phyloP scores from a whole-genome alignment of 768 basidiomycete genomes.

The Lactarius psammicola region DNA sequence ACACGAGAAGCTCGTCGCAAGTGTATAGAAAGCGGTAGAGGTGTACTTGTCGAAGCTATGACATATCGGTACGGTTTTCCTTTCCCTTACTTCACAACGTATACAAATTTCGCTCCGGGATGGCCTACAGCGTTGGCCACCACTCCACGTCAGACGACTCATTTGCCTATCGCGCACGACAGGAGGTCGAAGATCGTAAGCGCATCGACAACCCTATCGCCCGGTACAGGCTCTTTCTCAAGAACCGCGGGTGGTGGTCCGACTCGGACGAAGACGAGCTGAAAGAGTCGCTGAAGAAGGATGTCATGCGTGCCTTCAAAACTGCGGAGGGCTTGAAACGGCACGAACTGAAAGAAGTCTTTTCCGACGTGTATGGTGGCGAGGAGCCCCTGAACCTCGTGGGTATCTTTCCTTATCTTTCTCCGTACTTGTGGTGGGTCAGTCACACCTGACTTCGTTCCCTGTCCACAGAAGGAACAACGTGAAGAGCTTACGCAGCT shows the following conservation, averaged over 20 bases:
- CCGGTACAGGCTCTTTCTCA: slow-evolving; percentile 83
- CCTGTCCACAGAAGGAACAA: slow-evolving; percentile 66
- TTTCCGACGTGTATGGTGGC: slow-evolving; percentile 85
- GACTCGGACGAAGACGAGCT: slow-evolving; percentile 68
- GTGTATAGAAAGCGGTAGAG: slow-evolving; percentile 75
- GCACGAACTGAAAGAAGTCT: slow-evolving; percentile 72
- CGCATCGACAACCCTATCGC: slow-evolving; percentile 86
- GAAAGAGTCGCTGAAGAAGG: slow-evolving; percentile 63
- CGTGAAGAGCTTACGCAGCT: slow-evolving; percentile 70
- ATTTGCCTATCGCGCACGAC: slow-evolving; percentile 84
- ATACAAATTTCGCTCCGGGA: slow-evolving; percentile 7
- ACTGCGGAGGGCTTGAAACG: slow-evolving; percentile 69
- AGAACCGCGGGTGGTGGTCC: slow-evolving; percentile 83
- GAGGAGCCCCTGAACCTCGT: slow-evolving; percentile 84
- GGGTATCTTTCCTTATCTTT: slow-evolving; percentile 36
- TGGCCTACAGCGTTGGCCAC: slow-evolving; percentile 71
- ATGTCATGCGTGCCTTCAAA: slow-evolving; percentile 77
- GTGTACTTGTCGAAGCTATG: slow-evolving; percentile 88
- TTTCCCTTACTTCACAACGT: neutral
- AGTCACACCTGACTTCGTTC: slow-evolving; percentile 11
- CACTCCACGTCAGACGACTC: slow-evolving; percentile 96
- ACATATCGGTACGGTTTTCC: slow-evolving; percentile 63
- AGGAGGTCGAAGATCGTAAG: slow-evolving; percentile 91
- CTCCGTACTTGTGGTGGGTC: slow-evolving; percentile 10
- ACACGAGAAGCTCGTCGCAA: slow-evolving; percentile 67